phyloP scores from a whole-genome alignment of 1,284 basidiomycete genomes.

The Leccinum proliferum region DNA sequence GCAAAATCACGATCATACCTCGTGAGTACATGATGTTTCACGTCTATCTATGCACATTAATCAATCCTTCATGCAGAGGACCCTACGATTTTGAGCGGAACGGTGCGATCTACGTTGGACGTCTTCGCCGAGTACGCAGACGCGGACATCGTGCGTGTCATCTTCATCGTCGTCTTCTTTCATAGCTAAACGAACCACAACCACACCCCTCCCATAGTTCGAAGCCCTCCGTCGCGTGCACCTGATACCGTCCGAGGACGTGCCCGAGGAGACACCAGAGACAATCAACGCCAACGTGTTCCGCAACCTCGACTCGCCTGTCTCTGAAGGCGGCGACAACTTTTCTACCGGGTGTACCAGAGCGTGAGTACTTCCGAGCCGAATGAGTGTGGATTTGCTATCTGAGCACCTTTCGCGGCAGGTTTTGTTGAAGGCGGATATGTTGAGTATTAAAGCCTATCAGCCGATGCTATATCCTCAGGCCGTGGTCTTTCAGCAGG shows the following conservation, averaged over 20 bases:
- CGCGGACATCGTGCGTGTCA: constrained; percentile 63
- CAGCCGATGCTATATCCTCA: too few species aligned
- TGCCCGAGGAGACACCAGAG: constrained; percentile 36
- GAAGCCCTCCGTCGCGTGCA: constrained; percentile 87
- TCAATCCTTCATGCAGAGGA: constrained; percentile 52
- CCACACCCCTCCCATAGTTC: constrained; percentile 43
- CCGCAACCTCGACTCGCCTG: constrained; percentile 77
- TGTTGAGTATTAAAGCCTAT: too few species aligned
- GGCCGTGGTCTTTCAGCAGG: too few species aligned
- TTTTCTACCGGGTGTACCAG: constrained; percentile 74
- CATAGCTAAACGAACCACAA: constrained; percentile 1
- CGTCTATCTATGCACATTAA: not conserved
- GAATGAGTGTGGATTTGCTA: too few species aligned
- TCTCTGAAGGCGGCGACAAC: constrained; percentile 90
- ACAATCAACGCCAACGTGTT: constrained; percentile 80
- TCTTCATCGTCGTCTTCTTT: not conserved
- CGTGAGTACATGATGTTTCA: constrained; percentile 41
- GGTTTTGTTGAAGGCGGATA: too few species aligned
- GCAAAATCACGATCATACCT: constrained; percentile 88
- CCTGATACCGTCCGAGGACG: constrained; percentile 62
- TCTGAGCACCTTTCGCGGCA: too few species aligned
- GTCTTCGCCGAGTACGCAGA: constrained; percentile 90
- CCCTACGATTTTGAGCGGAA: constrained; percentile 86
- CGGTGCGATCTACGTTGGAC: constrained; percentile 83
- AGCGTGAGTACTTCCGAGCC: too few species aligned